Conservation (phyloP, 2,329 filamentous ascomycete genomes). For the Pestalotiopsis sp. region DNA sequence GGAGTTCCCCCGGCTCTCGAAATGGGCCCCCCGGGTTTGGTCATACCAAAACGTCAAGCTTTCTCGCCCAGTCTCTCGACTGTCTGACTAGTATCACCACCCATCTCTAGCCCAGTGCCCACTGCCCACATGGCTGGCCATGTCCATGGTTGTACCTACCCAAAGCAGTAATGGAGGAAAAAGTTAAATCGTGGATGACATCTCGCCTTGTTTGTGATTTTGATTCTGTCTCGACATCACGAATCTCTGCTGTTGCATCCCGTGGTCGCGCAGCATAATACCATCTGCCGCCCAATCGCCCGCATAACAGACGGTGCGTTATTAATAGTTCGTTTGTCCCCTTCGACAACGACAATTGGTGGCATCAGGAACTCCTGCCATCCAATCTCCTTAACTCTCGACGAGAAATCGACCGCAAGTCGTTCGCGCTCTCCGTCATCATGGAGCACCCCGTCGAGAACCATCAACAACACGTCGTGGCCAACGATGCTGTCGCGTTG, state of each 20-base stretch:
- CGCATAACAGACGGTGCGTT: background rate
- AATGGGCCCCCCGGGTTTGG: background rate
- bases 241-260: background rate
- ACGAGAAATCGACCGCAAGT: background rate
- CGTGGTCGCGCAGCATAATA: background rate
- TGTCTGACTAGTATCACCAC: conserved; percentile 11
- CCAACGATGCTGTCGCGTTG: conserved; percentile 39
- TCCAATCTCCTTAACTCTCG: background rate
- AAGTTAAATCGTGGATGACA: conserved; percentile 10
- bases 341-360: background rate
- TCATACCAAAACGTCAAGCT: conserved; percentile 12
- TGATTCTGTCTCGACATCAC: background rate
- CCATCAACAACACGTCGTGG: conserved; percentile 12
- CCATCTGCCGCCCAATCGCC: background rate
- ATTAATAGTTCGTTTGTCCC: background rate
- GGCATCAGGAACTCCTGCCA: background rate
- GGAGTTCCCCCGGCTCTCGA: background rate
- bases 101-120: background rate
- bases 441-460: conserved; percentile 17
- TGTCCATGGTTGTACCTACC: conserved; percentile 12
- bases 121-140: background rate
- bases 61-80: conserved; percentile 5
- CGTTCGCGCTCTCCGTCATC: background rate
- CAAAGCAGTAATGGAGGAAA: conserved; percentile 5
- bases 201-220: background rate